Evolutionary conservation across 2,329 filamentous ascomycete species (phyloP), one percentile per base, ranked within the genome.

Genomic region (Fragosphaeria purpurea): DNA sequence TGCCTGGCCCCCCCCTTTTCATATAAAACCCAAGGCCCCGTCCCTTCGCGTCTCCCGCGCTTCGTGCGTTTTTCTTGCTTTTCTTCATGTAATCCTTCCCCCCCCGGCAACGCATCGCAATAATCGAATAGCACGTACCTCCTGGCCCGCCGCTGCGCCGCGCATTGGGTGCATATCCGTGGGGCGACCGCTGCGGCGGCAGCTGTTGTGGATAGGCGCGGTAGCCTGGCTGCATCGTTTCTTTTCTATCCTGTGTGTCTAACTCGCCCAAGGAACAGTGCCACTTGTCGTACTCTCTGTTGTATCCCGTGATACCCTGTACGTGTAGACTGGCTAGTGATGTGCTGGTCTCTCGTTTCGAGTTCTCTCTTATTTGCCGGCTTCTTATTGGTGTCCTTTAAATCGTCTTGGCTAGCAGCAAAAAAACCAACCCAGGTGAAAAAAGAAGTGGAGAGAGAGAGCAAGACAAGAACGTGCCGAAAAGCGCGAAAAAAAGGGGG

Each of bases 171-270:
- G 47, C 41, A 31, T 48, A 42, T 12, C 55, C 53, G 47, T 55
- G 55, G 65, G 76, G 74, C 57, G 72, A 68, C 56, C 70, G 68
- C 56, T 74, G 67, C 60, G 73, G 74, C 55, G 73, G 67, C 58
- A 68, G 66, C 63, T 73, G 74, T 58, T 75, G 73, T 61, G 70
- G 67, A 63, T 73, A 76, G 50, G 65, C 64, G 56, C 75, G 74
- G 61, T 74, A 78, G 57, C 75, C 72, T 52, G 67, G 66, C 66
- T 78, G 75, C 75, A 79, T 78, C 59, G 60, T 70, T 60, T 47
- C 46, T 48, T 22, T 22, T 22, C 3, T 22, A 22, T 3, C 22
- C 22, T 22, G 22, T 22, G 22, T 22, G 22, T 22, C 22, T 22
- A 22, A 22, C 22, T 22, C 22, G 22, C 22, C 22, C 2, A 22